phyloP scores from a whole-genome alignment of 2,329 filamentous ascomycete genomes.

The Fusarium sp. region DNA sequence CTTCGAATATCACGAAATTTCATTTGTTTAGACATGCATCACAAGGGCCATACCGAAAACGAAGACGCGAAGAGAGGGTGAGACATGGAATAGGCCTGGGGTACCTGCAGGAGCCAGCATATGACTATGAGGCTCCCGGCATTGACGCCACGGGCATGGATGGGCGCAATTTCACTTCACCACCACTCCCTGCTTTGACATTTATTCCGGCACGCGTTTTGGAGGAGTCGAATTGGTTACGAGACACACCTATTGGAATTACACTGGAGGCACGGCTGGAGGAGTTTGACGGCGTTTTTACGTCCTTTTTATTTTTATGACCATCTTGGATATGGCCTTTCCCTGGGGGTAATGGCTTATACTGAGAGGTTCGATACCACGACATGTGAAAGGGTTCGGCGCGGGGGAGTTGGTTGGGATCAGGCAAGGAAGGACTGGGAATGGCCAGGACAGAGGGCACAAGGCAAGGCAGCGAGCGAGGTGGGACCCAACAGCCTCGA shows the following conservation, averaged over 20 bases:
- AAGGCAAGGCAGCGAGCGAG: neutral
- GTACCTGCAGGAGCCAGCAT: slow-evolving; percentile 14
- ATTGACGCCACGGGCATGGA: neutral
- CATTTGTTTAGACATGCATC: slow-evolving; percentile 44
- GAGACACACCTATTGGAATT: slow-evolving; percentile 31
- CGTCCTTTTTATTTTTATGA: slow-evolving; percentile 33
- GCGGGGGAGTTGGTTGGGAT: slow-evolving; percentile 25
- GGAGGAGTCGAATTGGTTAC: slow-evolving; percentile 34
- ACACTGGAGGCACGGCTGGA: slow-evolving; percentile 38
- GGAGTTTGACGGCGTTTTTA: slow-evolving; percentile 45
- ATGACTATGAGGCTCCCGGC: neutral
- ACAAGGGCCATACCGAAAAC: slow-evolving; percentile 34
- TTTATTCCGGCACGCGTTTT: slow-evolving; percentile 27
- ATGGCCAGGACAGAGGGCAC: slow-evolving; percentile 10
- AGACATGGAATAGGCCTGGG: slow-evolving; percentile 29
- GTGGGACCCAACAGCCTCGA: slow-evolving; percentile 4
- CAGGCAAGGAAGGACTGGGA: slow-evolving; percentile 26
- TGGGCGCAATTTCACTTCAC: neutral
- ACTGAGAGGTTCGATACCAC: slow-evolving; percentile 45
- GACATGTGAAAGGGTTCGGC: slow-evolving; percentile 29
- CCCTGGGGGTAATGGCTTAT: slow-evolving; percentile 40
- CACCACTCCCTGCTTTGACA: slow-evolving; percentile 25
- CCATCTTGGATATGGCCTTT: slow-evolving; percentile 38
- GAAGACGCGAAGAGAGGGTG: slow-evolving; percentile 23
- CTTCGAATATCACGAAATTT: slow-evolving; percentile 40